Conservation (phyloP, 148 eudicot genomes). For the Pouteria glomerata region DNA sequence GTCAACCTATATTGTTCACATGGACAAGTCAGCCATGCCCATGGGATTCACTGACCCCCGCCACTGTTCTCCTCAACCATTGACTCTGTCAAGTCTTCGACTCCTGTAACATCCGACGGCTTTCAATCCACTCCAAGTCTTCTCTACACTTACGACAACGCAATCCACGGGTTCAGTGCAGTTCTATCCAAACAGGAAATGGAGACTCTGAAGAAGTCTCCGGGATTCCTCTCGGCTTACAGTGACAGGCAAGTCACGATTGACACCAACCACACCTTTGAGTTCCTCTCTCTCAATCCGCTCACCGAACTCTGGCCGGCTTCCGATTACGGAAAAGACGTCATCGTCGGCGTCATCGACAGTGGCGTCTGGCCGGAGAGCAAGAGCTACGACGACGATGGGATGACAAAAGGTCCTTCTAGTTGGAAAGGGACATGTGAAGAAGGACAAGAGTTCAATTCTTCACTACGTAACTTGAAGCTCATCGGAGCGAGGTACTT, state of each 20-base stretch:
- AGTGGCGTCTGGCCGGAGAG: slow-evolving; percentile 50
- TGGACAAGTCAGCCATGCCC: slow-evolving; percentile 43
- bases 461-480: slow-evolving; percentile 33
- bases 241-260: slow-evolving; percentile 17
- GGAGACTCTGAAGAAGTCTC: slow-evolving; percentile 15
- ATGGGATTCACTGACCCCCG: slow-evolving; percentile 44
- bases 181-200: slow-evolving; percentile 26
- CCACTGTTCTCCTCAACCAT: slow-evolving; percentile 53
- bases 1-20: slow-evolving; percentile 32
- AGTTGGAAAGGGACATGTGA: slow-evolving; percentile 43
- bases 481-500: slow-evolving; percentile 40
- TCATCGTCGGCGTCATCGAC: slow-evolving; percentile 39
- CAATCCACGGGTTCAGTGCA: slow-evolving; percentile 51
- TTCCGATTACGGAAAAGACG: slow-evolving; percentile 31
- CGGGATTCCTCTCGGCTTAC: slow-evolving; percentile 30
- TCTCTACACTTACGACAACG: slow-evolving; percentile 38
- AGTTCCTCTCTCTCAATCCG: slow-evolving; percentile 33
- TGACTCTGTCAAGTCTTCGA: slow-evolving; percentile 13
- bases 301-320: slow-evolving; percentile 38
- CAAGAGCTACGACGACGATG: slow-evolving; percentile 31
- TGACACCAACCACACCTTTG: slow-evolving; percentile 39
- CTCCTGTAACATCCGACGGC: not conserved
- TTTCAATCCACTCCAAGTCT: slow-evolving; percentile 12
- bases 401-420: slow-evolving; percentile 23
- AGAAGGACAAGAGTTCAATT: slow-evolving; percentile 29